Evolutionary conservation across 2,329 filamentous ascomycete genomes (phyloP), one percentile per base, ranked within the genome.

Genomic region (Botrytis medusae): DNA sequence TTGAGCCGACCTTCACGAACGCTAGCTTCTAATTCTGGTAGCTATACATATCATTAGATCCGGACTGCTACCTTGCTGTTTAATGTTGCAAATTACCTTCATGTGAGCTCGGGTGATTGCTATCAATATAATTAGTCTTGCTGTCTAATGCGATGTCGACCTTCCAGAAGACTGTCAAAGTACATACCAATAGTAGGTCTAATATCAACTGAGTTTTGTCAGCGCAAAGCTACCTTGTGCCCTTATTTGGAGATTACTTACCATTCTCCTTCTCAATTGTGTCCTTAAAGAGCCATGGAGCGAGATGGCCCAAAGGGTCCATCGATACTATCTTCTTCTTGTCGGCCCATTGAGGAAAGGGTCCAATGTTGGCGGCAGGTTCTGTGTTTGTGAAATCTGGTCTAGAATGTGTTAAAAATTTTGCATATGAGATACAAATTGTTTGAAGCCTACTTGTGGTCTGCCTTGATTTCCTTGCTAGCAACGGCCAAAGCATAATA

Each of bases 251-350:
- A 44, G 29, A 32, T 29, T 64, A 79, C 82, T 72, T 82, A 89
- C 89, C 84, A 78, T 93, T 89, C 62, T 98, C 90, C 69, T 91
- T 90, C 67, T 92, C 87, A 79, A 96, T 94, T 63, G 89, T 87
- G 75, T 95, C 90, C 76, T 92, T 92, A 84, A 92, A 97, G 59
- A 97, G 84, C 91, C 92, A 95, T 14, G 93, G 93, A 14, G 92
- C 89, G 74, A 97, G 85, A 84, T 98, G 96, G 10, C 96, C 95
- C 82, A 92, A 93, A 0, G 95, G 95, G 81, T 98, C 96, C 94
- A 99, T 97, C 29, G 95, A 93, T 22, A 98, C 95, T 76, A 99
- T 98, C 86, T 98, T 98, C 83, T 93, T 94, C 79, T 88, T 89
- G 81, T 97, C 93, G 40, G 88, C 89, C 95, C 95, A 99, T 83